Evolutionary conservation across 179 eudicot species (phyloP).

Genomic region (Sideroxylon spinosum): DNA sequence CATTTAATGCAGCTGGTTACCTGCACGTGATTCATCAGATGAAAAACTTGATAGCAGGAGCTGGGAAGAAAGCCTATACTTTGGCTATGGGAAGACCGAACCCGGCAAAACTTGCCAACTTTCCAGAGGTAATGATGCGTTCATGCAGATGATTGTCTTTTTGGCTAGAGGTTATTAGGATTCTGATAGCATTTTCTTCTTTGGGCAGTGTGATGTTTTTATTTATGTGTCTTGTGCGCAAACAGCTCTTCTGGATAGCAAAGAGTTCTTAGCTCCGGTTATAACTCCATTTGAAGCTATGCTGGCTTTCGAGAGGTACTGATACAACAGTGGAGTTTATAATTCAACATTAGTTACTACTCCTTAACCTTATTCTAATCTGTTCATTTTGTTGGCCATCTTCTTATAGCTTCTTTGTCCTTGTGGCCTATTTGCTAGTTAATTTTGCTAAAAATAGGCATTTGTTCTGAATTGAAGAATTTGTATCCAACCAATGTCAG

Average conservation of each 20-base stretch:
- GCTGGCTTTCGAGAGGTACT: constrained; percentile 82
- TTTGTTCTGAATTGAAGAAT: background rate
- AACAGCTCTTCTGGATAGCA: constrained; percentile 96
- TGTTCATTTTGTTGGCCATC: background rate
- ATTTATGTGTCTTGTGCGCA: constrained; percentile 86
- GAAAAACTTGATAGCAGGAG: constrained; percentile 63
- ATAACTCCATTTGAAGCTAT: constrained; percentile 94
- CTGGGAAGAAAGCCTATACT: constrained; percentile 82
- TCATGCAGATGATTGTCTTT: background rate
- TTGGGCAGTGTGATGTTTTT: constrained; percentile 87
- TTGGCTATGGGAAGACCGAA: constrained; percentile 89
- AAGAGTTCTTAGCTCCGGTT: constrained; percentile 93
- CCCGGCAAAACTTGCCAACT: constrained; percentile 97
- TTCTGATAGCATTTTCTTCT: background rate
- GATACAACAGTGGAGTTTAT: background rate
- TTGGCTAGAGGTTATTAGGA: background rate
- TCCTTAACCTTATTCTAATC: background rate
- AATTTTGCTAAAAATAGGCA: background rate
- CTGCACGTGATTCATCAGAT: constrained; percentile 81
- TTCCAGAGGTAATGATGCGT: constrained; percentile 73
- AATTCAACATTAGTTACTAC: background rate
- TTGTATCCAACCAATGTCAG: background rate
- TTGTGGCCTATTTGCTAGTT: background rate
- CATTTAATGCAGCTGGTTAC: constrained; percentile 76
- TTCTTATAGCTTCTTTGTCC: background rate